Percentiles rank a stretch among this genome's conserved stretches.
Evolutionary conservation across 2,329 filamentous ascomycete species (phyloP).

Genomic region (Fusarium cyanostomum): DNA sequence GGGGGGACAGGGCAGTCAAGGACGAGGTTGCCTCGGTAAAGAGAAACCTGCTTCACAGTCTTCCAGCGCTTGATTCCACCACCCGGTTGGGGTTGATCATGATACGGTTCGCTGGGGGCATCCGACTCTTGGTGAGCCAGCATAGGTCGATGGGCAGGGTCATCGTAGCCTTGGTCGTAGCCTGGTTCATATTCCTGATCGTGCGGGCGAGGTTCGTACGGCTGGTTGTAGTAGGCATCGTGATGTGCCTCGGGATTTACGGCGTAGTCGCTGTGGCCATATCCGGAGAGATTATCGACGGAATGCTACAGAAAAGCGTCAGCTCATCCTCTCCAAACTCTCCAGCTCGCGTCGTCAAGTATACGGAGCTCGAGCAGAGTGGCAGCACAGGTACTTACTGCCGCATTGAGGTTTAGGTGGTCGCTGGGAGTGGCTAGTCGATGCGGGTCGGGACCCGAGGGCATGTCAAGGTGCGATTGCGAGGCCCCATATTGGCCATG

Average conservation of each 20-base stretch:
- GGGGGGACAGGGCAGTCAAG: conserved; percentile 96
- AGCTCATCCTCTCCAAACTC: conserved; percentile 1
- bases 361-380: not conserved
- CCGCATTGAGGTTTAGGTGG: conserved; percentile 82
- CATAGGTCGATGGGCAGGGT: conserved; percentile 80
- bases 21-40: conserved; percentile 96
- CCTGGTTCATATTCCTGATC: conserved; percentile 68
- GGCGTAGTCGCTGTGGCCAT: conserved; percentile 58
- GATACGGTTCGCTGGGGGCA: conserved; percentile 53
- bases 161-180: conserved; percentile 74
- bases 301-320: conserved; percentile 56
- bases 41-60: conserved; percentile 97
- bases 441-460: conserved; percentile 37
- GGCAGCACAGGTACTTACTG: conserved; percentile 64
- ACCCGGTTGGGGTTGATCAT: conserved; percentile 56
- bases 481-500: conserved; percentile 45
- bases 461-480: conserved; percentile 45
- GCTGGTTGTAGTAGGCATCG: conserved; percentile 85
- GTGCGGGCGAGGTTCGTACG: conserved; percentile 75
- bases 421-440: conserved; percentile 73
- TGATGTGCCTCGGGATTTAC: conserved; percentile 54
- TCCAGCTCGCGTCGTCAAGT: not conserved
- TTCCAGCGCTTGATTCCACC: conserved; percentile 84
- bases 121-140: conserved; percentile 69
- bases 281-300: conserved; percentile 59